These are phyloP conservation scores for Termitomyces sp. DNA, from an alignment of 768 basidiomycete species.

Conservation along the genomic window DNA sequence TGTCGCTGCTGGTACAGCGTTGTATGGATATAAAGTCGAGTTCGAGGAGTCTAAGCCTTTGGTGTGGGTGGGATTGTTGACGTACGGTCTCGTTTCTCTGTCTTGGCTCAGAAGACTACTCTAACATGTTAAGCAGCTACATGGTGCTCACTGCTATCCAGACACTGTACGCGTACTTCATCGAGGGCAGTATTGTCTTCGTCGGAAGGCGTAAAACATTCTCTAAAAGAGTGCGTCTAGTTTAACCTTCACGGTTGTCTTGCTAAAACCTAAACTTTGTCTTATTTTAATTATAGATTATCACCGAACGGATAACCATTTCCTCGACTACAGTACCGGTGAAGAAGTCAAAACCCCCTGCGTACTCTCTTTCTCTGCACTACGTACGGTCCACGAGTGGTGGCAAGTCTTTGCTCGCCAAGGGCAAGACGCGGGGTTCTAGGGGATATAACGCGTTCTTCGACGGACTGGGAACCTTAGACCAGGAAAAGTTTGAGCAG, in stretches of 20 bases:
- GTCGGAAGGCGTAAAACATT: constrained; percentile 89
- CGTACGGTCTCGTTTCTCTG: constrained; percentile 45
- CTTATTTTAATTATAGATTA: constrained; percentile 66
- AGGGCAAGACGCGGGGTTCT: constrained; percentile 55
- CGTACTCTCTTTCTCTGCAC: constrained; percentile 61
- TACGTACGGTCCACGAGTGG: constrained; percentile 80
- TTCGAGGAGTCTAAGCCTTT: constrained; percentile 86
- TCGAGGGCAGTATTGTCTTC: constrained; percentile 83
- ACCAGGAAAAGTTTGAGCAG: constrained; percentile 67
- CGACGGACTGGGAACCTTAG: constrained; percentile 75
- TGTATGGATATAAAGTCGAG: constrained; percentile 85
- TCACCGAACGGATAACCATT: constrained; percentile 85
- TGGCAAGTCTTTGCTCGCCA: constrained; percentile 81
- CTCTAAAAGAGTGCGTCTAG: constrained; percentile 70
- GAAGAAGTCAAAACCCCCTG: constrained; percentile 49
- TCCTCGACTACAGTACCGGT: constrained; percentile 64
- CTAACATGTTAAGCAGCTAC: constrained; percentile 49
- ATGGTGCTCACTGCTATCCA: constrained; percentile 66
- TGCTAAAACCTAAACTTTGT: constrained; percentile 24
- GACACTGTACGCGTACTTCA: constrained; percentile 79
- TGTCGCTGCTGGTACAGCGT: constrained; percentile 73
- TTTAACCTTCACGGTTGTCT: constrained; percentile 8
- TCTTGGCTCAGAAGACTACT: neutral
- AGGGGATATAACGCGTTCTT: constrained; percentile 73
- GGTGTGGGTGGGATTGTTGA: constrained; percentile 72